Evolutionary conservation across 441 rosid genomes (phyloP).

Genomic region (Gossypium aridum): DNA sequence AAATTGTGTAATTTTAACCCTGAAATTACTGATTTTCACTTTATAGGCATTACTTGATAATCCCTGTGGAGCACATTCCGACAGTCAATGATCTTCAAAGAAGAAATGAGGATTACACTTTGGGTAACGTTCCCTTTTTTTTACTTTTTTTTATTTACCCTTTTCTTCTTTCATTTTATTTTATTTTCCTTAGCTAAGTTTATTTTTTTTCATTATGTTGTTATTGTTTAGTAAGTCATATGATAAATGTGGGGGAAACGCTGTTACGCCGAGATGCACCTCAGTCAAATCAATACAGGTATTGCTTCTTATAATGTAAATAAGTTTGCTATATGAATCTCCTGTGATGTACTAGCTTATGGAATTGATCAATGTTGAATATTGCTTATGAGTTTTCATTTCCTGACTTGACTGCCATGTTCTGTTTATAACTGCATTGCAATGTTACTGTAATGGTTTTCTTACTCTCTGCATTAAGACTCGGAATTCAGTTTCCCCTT

Average conservation of each 20-base stretch:
- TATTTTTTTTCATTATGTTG: not conserved
- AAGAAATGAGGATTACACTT: constrained; percentile 60
- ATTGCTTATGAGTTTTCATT: not conserved
- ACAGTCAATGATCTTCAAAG: constrained; percentile 58
- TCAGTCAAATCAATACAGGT: constrained; percentile 48
- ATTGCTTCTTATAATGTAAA: constrained; percentile 5
- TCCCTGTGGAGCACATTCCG: constrained; percentile 72
- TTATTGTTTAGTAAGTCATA: constrained; percentile 50
- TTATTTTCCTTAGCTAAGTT: not conserved
- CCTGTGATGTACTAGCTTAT: not conserved
- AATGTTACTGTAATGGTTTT: not conserved
- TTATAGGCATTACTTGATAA: constrained; percentile 80
- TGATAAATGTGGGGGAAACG: constrained; percentile 72
- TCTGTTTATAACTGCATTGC: not conserved
- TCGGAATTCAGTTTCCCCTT: not conserved
- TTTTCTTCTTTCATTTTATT: not conserved
- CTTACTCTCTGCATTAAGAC: not conserved
- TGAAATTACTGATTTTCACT: not conserved
- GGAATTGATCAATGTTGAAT: not conserved
- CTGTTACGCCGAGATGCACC: constrained; percentile 60
- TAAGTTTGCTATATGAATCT: not conserved
- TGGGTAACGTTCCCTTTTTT: constrained; percentile 35
- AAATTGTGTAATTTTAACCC: not conserved
- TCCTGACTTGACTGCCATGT: not conserved
- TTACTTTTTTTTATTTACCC: not conserved